Percentiles rank a stretch among this genome's conserved stretches.
Evolutionary conservation across 306 rosid species (phyloP).

Genomic region (Ormosia semicastrata): DNA sequence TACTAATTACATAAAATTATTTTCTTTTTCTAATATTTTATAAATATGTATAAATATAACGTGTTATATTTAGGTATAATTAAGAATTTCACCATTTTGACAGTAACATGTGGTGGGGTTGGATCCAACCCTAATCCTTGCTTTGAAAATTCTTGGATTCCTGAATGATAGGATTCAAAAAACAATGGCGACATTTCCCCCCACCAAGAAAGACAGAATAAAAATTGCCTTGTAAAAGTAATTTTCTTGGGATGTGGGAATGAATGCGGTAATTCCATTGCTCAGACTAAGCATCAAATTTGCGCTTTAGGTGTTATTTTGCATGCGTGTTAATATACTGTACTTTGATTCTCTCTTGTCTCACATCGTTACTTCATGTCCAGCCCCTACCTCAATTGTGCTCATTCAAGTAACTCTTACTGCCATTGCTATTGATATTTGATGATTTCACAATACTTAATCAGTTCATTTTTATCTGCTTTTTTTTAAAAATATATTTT

Average conservation of each 20-base stretch:
- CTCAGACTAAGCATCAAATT: neutral
- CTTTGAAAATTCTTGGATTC: slow-evolving; percentile 32
- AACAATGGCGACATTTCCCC: slow-evolving; percentile 26
- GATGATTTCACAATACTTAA: neutral
- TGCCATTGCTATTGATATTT: too few species aligned
- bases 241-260: neutral
- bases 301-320: neutral
- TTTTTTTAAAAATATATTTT: too few species aligned
- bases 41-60: too few species aligned
- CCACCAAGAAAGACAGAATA: slow-evolving; percentile 1
- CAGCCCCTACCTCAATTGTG: neutral
- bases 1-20: too few species aligned
- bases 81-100: too few species aligned
- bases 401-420: neutral
- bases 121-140: slow-evolving; percentile 33
- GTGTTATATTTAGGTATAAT: too few species aligned
- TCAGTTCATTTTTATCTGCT: too few species aligned
- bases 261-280: neutral
- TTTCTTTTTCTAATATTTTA: too few species aligned
- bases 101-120: slow-evolving; percentile 55
- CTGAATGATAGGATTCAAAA: slow-evolving; percentile 30
- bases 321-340: neutral
- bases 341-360: neutral
- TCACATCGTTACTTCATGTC: neutral
- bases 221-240: neutral